Evolutionary conservation across 1,139 yeast species (phyloP), one percentile per base, ranked within the genome.

Genomic region (Geotrichum reessii): DNA sequence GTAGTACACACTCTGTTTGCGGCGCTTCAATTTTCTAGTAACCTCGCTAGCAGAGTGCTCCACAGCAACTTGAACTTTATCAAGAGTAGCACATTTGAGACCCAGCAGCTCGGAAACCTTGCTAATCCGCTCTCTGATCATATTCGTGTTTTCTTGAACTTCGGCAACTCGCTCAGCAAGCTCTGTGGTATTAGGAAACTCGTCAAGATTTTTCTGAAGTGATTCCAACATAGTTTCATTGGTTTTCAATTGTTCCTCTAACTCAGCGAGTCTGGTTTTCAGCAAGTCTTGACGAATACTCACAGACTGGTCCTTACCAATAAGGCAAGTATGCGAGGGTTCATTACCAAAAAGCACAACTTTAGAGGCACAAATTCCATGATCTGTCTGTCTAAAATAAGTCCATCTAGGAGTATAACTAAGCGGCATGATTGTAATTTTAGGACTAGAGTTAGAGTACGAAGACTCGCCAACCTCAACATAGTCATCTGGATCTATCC

Each of bases 401-500:
- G 86, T 80, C 70, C 90, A 85, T 59, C 85, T 79, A 0, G 97
- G 97, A 0, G 96, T 77, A 64, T 76, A 82, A 60, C 88, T 78
- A 64, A 92, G 76, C 0, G 96, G 95, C 21, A 77, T 66, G 0
- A 88, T 79, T 19, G 74, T 74, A 53, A 92, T 79, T 50, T 76
- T 73, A 0, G 95, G 93, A 51, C 78, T 73, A 1, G 80, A 76
- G 1, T 72, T 75, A 25, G 76, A 71, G 62, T 79, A 76, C 6
- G 64, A 59, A 8, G 64, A 60, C 50, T 68, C 72, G 24, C 67
- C 89, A 50, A 92, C 74, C 67, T 93, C 98, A 17, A 82, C 77
- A 66, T 84, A 93, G 72, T 93, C 99, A 61, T 87, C 83, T 33
- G 81, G 73, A 68, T 93, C 97, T 56, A 84, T 75, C 98, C 98